These are phyloP conservation scores for Boletus barrowsii DNA, from an alignment of 768 basidiomycete species.

Conservation along the genomic window DNA sequence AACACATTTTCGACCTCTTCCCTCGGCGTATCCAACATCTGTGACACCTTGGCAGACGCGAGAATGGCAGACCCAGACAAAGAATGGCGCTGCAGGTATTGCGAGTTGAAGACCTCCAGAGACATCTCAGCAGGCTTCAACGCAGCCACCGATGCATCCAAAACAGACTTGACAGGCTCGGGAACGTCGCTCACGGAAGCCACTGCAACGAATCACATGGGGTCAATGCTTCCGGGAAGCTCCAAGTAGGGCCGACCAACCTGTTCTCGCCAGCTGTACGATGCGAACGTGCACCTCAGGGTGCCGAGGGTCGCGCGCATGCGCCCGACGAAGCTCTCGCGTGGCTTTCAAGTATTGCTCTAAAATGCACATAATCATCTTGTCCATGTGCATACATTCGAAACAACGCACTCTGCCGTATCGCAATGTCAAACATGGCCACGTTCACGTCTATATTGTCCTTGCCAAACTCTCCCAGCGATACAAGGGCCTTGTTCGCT, in stretches of 20 bases:
- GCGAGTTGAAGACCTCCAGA: constrained; percentile 66
- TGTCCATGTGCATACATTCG: background rate
- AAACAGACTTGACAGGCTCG: constrained; percentile 46
- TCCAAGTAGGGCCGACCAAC: constrained; percentile 33
- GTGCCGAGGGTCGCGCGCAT: constrained; percentile 48
- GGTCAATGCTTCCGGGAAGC: background rate
- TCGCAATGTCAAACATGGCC: constrained; percentile 74
- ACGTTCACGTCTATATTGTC: constrained; percentile 69
- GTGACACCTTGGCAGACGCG: constrained; percentile 58
- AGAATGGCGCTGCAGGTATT: constrained; percentile 68
- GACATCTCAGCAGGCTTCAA: constrained; percentile 58
- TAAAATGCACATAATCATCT: constrained; percentile 27
- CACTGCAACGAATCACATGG: constrained; percentile 33
- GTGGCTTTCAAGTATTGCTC: constrained; percentile 81
- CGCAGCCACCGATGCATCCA: constrained; percentile 45
- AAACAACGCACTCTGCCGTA: constrained; percentile 64
- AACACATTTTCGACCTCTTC: constrained; percentile 61
- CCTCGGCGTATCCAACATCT: constrained; percentile 42
- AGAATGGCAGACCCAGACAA: constrained; percentile 52
- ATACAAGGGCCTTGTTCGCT: constrained; percentile 67
- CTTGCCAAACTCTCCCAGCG: constrained; percentile 51
- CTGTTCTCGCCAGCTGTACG: constrained; percentile 56
- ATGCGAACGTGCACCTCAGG: constrained; percentile 72
- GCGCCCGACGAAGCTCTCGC: constrained; percentile 59
- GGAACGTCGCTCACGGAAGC: constrained; percentile 43